These are phyloP conservation scores for Aspergillus biplanus DNA, from an alignment of 495 filamentous ascomycete genomes.

Conservation along the genomic window DNA sequence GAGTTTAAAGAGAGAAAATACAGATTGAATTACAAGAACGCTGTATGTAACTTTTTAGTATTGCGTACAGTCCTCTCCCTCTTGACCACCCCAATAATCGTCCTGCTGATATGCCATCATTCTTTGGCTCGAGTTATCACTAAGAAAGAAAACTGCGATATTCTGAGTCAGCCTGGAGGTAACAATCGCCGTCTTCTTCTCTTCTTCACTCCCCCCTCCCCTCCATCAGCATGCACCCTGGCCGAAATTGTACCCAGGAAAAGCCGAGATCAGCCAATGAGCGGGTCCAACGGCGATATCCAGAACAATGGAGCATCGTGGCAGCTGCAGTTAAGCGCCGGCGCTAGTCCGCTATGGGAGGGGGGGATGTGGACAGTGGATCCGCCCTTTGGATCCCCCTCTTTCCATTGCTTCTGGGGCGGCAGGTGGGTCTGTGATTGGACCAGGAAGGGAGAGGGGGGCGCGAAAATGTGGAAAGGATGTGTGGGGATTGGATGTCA, in stretches of 20 bases:
- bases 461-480: constrained; percentile 1
- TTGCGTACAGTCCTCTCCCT: too few species aligned
- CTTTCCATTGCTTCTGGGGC: constrained; percentile 6
- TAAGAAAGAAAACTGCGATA: too few species aligned
- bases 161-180: too few species aligned
- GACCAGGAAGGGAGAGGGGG: constrained; percentile 2
- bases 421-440: constrained; percentile 9
- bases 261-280: constrained; percentile 20
- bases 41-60: too few species aligned
- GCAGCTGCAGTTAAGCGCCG: constrained; percentile 33
- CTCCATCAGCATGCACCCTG: constrained; percentile 14
- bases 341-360: constrained; percentile 19
- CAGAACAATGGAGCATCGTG: constrained; percentile 22
- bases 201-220: neutral
- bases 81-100: too few species aligned
- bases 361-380: neutral
- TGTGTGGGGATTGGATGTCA: constrained; percentile 19
- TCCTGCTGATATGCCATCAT: too few species aligned
- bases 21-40: too few species aligned
- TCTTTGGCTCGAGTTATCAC: too few species aligned
- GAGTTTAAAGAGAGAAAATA: too few species aligned
- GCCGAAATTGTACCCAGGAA: neutral
- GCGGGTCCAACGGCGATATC: constrained; percentile 8
- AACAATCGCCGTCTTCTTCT: neutral
- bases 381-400: constrained; percentile 13